Base-by-base conservation (phyloP, 257 asterid genomes). In the Cordia subcordata region DNA sequence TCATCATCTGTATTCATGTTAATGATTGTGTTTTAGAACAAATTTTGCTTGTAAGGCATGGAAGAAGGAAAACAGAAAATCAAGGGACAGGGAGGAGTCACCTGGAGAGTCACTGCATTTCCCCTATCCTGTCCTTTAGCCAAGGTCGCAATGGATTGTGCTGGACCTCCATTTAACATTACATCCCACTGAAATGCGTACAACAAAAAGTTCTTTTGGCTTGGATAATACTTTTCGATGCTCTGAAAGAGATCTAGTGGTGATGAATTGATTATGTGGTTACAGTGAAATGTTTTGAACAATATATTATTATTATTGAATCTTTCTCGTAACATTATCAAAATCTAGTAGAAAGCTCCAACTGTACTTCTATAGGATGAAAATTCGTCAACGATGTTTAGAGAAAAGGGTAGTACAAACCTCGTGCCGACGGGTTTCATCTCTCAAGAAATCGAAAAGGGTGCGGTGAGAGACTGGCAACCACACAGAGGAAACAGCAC, bases 91-190 rank as follows among this genome's bases (percentile, higher is more conserved):
- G n/a, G n/a, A 19, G 19, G 21, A 61, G 84, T 81, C 64, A 91
- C 98, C 78, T 83, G 87, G 70, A 73, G 66, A 6, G 83, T 71
- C 33, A 85, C 96, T 19, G 85, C 77, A 27, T 91, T 91, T 69
- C 94, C 90, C 50, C 87, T 70, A 61, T 82, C 90, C 66, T 85
- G 82, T 40, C 96, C 98, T 81, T 88, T 88, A n/a, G 86, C 88
- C 62, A 85, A 64, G 83, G 73, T 84, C 60, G 83, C 95, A 37
- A 82, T 59, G 56, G 83, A 47, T 20, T 82, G 85, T 52, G 65
- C 70, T 8, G 68, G 72, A 75, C 79, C 78, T 71, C 90, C 92
- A 44, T 71, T 75, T 13, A 73, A 73, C 86, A 80, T 78, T 73
- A 77, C 64, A 64, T 88, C 94, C 98, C 98, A 91, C 98, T 90